Base-by-base conservation (phyloP, 352 stramenopile genomes). In the Pythium phragmitis region DNA sequence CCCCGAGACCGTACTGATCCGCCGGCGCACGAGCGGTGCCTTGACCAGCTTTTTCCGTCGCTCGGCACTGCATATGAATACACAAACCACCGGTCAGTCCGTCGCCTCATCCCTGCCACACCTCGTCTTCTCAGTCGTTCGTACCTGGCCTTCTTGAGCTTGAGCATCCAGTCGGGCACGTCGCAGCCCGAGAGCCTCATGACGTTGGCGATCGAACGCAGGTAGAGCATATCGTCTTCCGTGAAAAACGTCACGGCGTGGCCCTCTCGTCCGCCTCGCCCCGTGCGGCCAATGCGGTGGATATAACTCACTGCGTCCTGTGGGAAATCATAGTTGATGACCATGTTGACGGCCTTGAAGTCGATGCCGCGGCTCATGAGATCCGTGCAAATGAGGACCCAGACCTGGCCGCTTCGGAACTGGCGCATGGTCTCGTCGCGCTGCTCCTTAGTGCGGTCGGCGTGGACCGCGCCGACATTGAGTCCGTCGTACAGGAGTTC, bases 261-360 rank as follows among this genome's bases (percentile, higher is more conserved):
- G 30, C 97, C 97, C 62, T 94, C 84, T 48, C 94, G 80, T 21
- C 96, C 94, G 49, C 92, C 96, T 56, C 97, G 84, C 53, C 96
- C 97, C 3, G 93, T 98, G 57, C 97, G 87, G 60, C 97, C 97
- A 68, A 99, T 98, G 52, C 97, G 85, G 82, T 99, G 95, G 53
- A 99, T 97, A 76, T 99, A 99, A 57, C 90, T 95, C 61, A 96
- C 84, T 23, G 85, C 85, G 58, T 87, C 92, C 80, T 95, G 91
- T 9, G 98, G 97, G 65, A 99, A 98, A 77, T 99, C 97, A 70
- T 99, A 99, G 77, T 99, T 99, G 73, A 99, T 98, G 8, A 99
- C 97, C 87, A 98, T 98, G 65, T 99, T 99, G 7, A 99, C 96
- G 17, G 93, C 97, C 77, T 98, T 98, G 70, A 99, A 99, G 82